Conservation (phyloP, 371 early-diverging fungal species). For the Rhizopus stolonifer region DNA sequence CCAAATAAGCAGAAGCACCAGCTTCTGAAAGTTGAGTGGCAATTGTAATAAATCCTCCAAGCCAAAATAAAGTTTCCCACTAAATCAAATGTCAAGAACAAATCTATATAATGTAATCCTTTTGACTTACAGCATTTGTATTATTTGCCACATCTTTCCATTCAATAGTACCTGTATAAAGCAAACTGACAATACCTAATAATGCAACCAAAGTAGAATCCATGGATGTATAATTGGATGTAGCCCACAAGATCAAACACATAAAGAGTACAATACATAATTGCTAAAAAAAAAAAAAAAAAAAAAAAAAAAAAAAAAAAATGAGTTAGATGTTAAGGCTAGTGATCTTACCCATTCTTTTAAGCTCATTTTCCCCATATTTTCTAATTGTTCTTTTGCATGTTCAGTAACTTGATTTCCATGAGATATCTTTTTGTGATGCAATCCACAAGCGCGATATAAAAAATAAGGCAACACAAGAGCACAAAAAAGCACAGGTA, state of each 20-base stretch:
- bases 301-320: no score
- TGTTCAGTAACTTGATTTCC: slow-evolving; percentile 31
- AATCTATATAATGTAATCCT: not conserved
- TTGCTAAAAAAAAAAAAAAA: slow-evolving; percentile 25
- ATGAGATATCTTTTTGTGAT: slow-evolving; percentile 19
- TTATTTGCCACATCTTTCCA: slow-evolving; percentile 76
- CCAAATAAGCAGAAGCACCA: slow-evolving; percentile 67
- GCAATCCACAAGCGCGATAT: slow-evolving; percentile 27
- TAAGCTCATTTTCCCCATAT: slow-evolving; percentile 37
- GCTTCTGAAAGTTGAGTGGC: slow-evolving; percentile 71
- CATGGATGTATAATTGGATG: slow-evolving; percentile 57
- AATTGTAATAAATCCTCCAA: slow-evolving; percentile 76
- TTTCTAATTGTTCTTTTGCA: slow-evolving; percentile 32
- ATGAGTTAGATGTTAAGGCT: not conserved
- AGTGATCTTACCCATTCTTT: slow-evolving; percentile 41
- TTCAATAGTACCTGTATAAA: slow-evolving; percentile 58
- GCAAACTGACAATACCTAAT: slow-evolving; percentile 54
- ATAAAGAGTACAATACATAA: slow-evolving; percentile 52
- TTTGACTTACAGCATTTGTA: slow-evolving; percentile 55
- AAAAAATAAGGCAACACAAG: slow-evolving; percentile 43
- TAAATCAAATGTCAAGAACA: slow-evolving; percentile 7
- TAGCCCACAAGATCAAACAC: slow-evolving; percentile 71
- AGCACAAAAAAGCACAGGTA: slow-evolving; percentile 50
- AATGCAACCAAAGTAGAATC: slow-evolving; percentile 73
- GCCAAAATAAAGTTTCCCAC: slow-evolving; percentile 86